A percentile compares a stretch with the other conserved stretches of the same genome.
These are phyloP conservation scores for Rhodamnia rubescens DNA, from an alignment of 345 rosid species.

Conservation along the genomic window DNA sequence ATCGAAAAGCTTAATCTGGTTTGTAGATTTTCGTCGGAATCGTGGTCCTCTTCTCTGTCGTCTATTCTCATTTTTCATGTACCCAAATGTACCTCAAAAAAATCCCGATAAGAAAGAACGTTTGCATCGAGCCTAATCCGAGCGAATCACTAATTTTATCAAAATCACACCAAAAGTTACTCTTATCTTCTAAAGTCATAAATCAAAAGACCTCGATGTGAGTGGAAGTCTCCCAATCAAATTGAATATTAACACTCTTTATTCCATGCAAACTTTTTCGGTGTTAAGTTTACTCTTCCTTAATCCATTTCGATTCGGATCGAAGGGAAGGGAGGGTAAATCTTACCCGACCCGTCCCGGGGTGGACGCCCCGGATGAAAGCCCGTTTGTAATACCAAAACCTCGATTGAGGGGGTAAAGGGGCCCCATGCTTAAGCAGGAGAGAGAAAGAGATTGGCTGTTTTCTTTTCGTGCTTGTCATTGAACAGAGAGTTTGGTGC, in stretches of 20 bases:
- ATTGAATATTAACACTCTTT: not conserved
- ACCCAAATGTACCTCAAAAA: not conserved
- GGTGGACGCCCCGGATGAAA: not conserved
- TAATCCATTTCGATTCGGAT: not conserved
- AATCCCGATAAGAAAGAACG: too few relatives aligned
- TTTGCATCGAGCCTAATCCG: too few relatives aligned
- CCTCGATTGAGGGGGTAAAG: not conserved
- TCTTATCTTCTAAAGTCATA: not conserved
- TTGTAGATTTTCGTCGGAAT: fast-evolving
- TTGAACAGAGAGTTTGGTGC: not conserved
- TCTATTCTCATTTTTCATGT: too few relatives aligned
- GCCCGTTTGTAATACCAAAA: not conserved
- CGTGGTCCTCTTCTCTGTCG: not conserved
- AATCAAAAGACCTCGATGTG: not conserved
- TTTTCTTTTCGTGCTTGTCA: not conserved
- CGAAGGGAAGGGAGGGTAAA: not conserved
- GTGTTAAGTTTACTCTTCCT: not conserved
- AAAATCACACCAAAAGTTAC: not conserved
- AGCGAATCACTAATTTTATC: not conserved
- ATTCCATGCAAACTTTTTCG: not conserved
- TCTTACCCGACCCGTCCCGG: not conserved
- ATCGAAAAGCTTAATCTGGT: not conserved
- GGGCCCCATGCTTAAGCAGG: not conserved
- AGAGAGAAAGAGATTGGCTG: not conserved
- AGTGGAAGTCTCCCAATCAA: too few relatives aligned